Conservation (phyloP, 257 asterid species). For the Mitragyna speciosa region DNA sequence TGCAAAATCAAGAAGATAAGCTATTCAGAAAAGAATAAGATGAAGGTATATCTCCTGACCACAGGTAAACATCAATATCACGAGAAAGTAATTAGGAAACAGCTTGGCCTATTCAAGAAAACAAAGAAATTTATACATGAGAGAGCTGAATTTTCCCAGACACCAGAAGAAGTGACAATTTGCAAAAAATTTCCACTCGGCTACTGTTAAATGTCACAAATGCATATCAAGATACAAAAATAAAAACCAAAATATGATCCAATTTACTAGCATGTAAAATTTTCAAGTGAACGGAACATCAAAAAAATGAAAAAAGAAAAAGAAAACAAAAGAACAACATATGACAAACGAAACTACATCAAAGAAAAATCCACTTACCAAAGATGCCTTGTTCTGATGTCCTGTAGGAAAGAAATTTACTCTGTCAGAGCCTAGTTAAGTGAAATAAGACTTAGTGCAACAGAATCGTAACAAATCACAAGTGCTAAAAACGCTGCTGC, state of each 20-base stretch:
- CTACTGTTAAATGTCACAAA: background rate
- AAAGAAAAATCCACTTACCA: slow-evolving; percentile 39
- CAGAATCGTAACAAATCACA: background rate
- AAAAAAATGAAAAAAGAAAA: too few relatives aligned
- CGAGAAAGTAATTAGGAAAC: background rate
- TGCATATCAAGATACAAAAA: background rate
- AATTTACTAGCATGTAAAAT: background rate
- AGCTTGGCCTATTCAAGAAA: background rate
- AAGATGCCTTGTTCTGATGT: slow-evolving; percentile 71
- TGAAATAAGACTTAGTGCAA: background rate
- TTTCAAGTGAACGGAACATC: background rate
- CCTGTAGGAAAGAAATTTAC: slow-evolving; percentile 47
- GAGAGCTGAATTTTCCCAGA: background rate
- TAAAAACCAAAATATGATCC: background rate
- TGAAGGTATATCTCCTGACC: background rate
- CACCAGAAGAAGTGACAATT: background rate
- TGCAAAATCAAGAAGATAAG: background rate
- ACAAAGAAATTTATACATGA: background rate
- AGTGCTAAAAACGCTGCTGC: background rate
- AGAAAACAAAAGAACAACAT: background rate
- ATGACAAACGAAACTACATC: background rate
- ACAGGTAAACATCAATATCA: background rate
- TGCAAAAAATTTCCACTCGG: background rate
- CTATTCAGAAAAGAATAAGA: background rate
- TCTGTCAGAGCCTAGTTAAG: slow-evolving; percentile 24